Evolutionary conservation across 345 rosid genomes (phyloP), one percentile per base, ranked within the genome.

Genomic region (Gossypium raimondii): DNA sequence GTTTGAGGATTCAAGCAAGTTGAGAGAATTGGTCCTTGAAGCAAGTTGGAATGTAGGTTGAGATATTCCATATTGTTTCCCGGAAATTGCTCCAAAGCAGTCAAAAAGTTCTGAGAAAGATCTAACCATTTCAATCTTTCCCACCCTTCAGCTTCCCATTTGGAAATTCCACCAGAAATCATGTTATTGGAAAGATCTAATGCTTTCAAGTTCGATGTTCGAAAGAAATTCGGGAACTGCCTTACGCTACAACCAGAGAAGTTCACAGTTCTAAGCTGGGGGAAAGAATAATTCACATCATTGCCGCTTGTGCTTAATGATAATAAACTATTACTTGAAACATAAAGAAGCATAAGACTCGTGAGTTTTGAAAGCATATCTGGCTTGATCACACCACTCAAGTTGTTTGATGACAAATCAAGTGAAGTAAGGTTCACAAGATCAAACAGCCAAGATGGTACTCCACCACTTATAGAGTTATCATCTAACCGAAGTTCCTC

Each of bases 221-320:
- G 60, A 0, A 56, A 20, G 60, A 18, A 56, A 56, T 3, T 56
- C 13, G 60, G 13, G 58, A 56, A 56, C 27, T 2, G 60, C 27
- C 60, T 56, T 56, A 56, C 4, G 27, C 60, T 9, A 9, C 60
- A 56, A 56, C 25, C 20, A 56, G 60, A 56, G 27, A 56, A 56
- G 0, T 0, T 2, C 5, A 56, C 24, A 3, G 2, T 0, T 9
- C 0, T 0, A 9, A 56, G 11, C 2, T 0, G 24, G 10, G 12
- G 27, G 60, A 56, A 20, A 17, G 60, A 20, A 20, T 20, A 56
- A 13, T 20, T 56, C 25, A 9, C 13, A 9, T 9, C 60, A 20
- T 20, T 56, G 12, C 60, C 13, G 13, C 27, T 56, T 2, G 25
- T 56, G 27, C 13, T 56, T 20, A 56, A 20, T 20, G 60, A 18